These are phyloP conservation scores for Madurella mycetomatis DNA, from an alignment of 2,329 filamentous ascomycete genomes.

Conservation along the genomic window DNA sequence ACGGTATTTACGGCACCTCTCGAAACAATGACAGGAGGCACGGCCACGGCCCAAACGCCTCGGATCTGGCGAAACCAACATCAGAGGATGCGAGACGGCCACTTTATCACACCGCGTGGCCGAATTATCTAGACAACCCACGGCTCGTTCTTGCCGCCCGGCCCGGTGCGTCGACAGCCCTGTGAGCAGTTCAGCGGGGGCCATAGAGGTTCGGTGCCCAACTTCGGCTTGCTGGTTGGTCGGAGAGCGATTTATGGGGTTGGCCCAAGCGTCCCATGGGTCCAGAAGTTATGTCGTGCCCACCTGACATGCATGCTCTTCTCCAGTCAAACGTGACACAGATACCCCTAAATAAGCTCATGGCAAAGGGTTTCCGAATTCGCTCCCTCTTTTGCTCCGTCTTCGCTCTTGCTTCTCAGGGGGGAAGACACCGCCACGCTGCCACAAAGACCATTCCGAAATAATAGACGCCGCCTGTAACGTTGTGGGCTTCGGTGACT, in stretches of 20 bases:
- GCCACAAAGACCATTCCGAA: no score
- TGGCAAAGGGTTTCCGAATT: no score
- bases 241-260: neutral
- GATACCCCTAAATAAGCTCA: no score
- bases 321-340: no score
- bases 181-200: no score
- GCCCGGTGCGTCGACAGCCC: neutral
- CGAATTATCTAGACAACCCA: neutral
- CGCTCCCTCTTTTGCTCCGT: no score
- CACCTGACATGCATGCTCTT: no score
- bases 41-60: slow-evolving; percentile 4
- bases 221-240: slow-evolving; percentile 1
- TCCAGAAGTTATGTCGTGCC: no score
- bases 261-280: neutral
- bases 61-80: slow-evolving; percentile 7
- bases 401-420: no score
- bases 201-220: no score
- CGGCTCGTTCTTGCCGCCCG: slow-evolving; percentile 1
- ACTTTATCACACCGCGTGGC: neutral
- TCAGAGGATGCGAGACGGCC: neutral
- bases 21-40: slow-evolving; percentile 11
- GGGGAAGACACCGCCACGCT: no score
- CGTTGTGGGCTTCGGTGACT: neutral
- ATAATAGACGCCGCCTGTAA: no score
- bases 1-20: slow-evolving; percentile 6